Conservation (phyloP, 495 filamentous ascomycete genomes). For the Letharia columbiana region DNA sequence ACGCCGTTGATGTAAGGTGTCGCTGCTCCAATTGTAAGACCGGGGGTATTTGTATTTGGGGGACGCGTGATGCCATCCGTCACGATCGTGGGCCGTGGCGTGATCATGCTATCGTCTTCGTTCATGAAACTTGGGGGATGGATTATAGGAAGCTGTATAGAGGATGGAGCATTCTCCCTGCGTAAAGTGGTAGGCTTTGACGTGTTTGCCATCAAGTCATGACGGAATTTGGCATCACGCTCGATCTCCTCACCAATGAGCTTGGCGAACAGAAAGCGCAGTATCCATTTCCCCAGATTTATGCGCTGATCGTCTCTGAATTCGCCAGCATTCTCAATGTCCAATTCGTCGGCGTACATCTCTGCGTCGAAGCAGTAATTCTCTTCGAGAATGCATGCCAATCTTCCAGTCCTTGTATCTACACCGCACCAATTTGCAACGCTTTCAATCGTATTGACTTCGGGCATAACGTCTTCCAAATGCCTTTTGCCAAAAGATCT, state of each 20-base stretch:
- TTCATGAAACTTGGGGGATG: conserved; percentile 38
- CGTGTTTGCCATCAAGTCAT: conserved; percentile 52
- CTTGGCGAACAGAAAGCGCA: conserved; percentile 84
- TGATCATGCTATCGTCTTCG: conserved; percentile 46
- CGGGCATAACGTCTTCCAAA: conserved; percentile 80
- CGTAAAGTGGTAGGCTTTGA: conserved; percentile 47
- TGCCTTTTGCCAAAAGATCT: conserved; percentile 85
- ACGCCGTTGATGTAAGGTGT: conserved; percentile 48
- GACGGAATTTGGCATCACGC: conserved; percentile 66
- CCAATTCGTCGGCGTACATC: conserved; percentile 85
- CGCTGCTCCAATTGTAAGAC: conserved; percentile 69
- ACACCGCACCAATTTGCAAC: conserved; percentile 94
- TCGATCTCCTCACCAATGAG: conserved; percentile 84
- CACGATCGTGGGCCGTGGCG: conserved; percentile 50
- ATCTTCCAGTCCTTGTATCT: conserved; percentile 80
- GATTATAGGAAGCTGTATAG: conserved; percentile 56
- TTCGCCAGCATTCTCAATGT: conserved; percentile 60
- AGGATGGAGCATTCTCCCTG: conserved; percentile 49
- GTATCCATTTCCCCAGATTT: conserved; percentile 93
- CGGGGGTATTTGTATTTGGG: conserved; percentile 61
- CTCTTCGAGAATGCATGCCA: conserved; percentile 85
- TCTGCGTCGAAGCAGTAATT: conserved; percentile 98
- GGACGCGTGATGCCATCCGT: conserved; percentile 42
- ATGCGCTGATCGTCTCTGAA: conserved; percentile 94
- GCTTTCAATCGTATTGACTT: conserved; percentile 79